phyloP scores from a whole-genome alignment of 495 filamentous ascomycete species.

The Neurospora hispaniola region DNA sequence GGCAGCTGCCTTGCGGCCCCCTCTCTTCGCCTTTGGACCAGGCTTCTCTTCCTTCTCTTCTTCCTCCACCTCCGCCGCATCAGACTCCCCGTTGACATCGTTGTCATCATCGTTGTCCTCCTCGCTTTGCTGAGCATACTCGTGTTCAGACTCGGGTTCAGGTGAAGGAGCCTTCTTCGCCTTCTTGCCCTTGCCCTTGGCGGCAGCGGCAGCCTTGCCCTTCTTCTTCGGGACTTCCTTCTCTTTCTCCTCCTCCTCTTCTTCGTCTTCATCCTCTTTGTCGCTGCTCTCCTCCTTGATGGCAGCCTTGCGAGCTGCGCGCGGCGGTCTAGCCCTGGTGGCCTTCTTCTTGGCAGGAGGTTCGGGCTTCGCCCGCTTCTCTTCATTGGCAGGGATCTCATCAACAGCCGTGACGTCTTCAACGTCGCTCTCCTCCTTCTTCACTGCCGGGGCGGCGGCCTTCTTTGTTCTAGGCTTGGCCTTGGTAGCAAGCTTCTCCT shows the following conservation, averaged over 20 bases:
- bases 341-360: conserved; percentile 20
- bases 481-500: conserved; percentile 25
- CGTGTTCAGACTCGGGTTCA: conserved; percentile 11
- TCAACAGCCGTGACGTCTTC: conserved; percentile 15
- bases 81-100: background rate
- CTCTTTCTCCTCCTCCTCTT: conserved; percentile 1
- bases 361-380: conserved; percentile 22
- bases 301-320: conserved; percentile 12
- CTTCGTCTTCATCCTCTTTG: conserved; percentile 15
- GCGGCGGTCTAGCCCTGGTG: conserved; percentile 3
- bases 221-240: conserved; percentile 1
- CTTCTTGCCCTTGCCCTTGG: conserved; percentile 8
- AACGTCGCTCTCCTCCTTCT: conserved; percentile 20
- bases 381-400: conserved; percentile 3
- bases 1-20: conserved; percentile 17
- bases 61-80: conserved; percentile 5
- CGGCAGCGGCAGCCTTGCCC: background rate
- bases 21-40: conserved; percentile 15
- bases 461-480: conserved; percentile 23
- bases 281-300: conserved; percentile 15
- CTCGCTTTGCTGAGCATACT: conserved; percentile 11
- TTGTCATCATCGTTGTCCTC: conserved; percentile 6
- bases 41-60: conserved; percentile 8
- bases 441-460: conserved; percentile 6
- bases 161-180: conserved; percentile 7